Conservation (phyloP, 768 basidiomycete genomes). For the Tulasnella calospora region DNA sequence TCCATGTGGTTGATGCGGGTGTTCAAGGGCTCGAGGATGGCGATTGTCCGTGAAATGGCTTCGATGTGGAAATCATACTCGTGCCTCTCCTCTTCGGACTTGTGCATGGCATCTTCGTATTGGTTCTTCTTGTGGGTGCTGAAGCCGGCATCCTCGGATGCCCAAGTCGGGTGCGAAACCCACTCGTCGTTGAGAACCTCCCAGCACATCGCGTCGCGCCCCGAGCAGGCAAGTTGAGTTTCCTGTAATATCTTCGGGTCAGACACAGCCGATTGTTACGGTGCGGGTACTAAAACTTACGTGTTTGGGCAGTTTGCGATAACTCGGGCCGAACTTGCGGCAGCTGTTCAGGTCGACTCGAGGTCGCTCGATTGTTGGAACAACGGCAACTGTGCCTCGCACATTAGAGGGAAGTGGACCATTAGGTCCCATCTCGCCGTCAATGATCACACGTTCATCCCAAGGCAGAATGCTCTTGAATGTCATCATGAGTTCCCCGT, state of each 20-base stretch:
- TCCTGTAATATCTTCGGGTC: constrained; percentile 51
- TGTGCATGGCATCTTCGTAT: constrained; percentile 93
- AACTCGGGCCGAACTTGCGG: constrained; percentile 77
- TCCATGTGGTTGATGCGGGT: constrained; percentile 83
- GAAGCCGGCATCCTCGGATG: constrained; percentile 92
- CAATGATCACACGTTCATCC: constrained; percentile 51
- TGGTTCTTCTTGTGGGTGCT: constrained; percentile 94
- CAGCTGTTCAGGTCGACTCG: constrained; percentile 45
- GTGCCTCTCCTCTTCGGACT: constrained; percentile 96
- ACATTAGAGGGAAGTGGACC: constrained; percentile 31
- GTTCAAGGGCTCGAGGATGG: constrained; percentile 81
- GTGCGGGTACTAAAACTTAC: constrained; percentile 49
- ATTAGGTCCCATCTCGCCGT: constrained; percentile 25
- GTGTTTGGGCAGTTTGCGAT: constrained; percentile 79
- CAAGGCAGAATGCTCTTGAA: constrained; percentile 85
- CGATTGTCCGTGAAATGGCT: constrained; percentile 83
- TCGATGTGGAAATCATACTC: constrained; percentile 96
- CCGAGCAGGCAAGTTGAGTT: constrained; percentile 83
- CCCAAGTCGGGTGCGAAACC: constrained; percentile 99
- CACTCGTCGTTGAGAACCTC: constrained; percentile 96
- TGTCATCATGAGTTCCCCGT: constrained; percentile 69
- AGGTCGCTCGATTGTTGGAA: constrained; percentile 73
- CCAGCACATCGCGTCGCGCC: constrained; percentile 88
- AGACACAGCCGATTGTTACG: not conserved
- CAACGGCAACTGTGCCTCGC: constrained; percentile 47